Conservation (phyloP, 257 asterid species). For the Lantana camara region DNA sequence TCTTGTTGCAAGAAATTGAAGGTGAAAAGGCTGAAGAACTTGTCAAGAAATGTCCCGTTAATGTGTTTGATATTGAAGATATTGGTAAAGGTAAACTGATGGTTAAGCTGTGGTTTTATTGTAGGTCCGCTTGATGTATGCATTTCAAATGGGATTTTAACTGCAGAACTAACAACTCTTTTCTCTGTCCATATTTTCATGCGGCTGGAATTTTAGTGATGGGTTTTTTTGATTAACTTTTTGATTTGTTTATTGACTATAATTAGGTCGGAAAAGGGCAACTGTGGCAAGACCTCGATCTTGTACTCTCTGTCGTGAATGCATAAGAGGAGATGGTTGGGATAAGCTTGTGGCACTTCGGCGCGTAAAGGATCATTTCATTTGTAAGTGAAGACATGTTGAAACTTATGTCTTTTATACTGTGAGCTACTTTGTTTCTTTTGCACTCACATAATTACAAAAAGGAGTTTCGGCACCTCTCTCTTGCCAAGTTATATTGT, state of each 20-base stretch:
- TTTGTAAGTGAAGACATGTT: slow-evolving; percentile 77
- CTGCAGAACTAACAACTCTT: neutral
- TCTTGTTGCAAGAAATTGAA: slow-evolving; percentile 71
- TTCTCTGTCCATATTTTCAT: slow-evolving; percentile 3
- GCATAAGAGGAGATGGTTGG: slow-evolving; percentile 86
- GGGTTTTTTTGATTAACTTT: slow-evolving; percentile 9
- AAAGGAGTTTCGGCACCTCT: neutral
- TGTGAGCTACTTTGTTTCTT: neutral
- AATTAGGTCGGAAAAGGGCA: slow-evolving; percentile 65
- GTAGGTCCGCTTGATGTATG: neutral
- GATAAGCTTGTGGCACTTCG: slow-evolving; percentile 63
- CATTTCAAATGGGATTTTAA: slow-evolving; percentile 1
- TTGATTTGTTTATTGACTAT: slow-evolving; percentile 13
- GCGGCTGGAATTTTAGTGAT: neutral
- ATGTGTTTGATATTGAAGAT: slow-evolving; percentile 94
- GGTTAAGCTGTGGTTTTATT: neutral
- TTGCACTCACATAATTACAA: neutral
- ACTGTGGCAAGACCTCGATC: slow-evolving; percentile 78
- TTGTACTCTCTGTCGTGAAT: slow-evolving; percentile 94
- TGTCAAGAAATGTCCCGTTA: slow-evolving; percentile 78
- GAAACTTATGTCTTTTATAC: neutral
- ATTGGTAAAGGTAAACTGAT: slow-evolving; percentile 60
- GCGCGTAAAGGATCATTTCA: slow-evolving; percentile 91
- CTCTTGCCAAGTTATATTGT: slow-evolving; percentile 1
- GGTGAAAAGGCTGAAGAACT: slow-evolving; percentile 80